Evolutionary conservation across 1,284 basidiomycete species (phyloP), one percentile per base, ranked within the genome.

Genomic region (Sanghuangporus sanghuang): DNA sequence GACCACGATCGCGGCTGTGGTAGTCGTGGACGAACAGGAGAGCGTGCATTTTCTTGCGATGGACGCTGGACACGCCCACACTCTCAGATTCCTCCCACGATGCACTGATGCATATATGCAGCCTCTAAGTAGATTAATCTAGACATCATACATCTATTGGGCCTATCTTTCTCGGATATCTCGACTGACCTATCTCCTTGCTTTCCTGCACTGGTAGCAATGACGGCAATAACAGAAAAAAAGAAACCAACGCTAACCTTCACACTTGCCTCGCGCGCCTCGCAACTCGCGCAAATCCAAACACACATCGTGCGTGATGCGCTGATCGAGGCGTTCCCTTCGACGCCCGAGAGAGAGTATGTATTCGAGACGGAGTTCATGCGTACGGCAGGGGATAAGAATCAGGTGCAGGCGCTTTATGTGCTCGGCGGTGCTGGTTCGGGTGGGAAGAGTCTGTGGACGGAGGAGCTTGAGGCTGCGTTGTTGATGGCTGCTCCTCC

Each of bases 371-470:
- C 95, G 53, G 85, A 84, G 21, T 94, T 93, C 76, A 96, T 96
- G 89, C 82, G 89, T 42, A 97, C 94, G 1, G 87, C 87, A 7
- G 96, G 96, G 8, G 97, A 99, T 77, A 89, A 91, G 69, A 96
- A 98, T 72, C 89, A 95, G 74, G 88, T 85, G 0, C 86, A 90
- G 67, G 88, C 92, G 5, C 78, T 93, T 16, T 92, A 91, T 73
- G 78, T 90, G 21, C 76, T 92, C n/a, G 90, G 88, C 66, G 60
- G 53, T 7, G 46, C 56, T 40, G 56, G n/a, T 8, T 48, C 61
- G 38, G 63, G 58, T 23, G 92, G 92, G 14, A 95, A 96, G 75
- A 87, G 91, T 0, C 78, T 98, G 16, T 98, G 96, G 96, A 98
- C 96, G 36, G 92, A 93, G 72, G 96, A 98, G 72, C 86, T 98